These are phyloP conservation scores for Escovopsis sp. DNA, from an alignment of 2,329 filamentous ascomycete species.

Conservation along the genomic window DNA sequence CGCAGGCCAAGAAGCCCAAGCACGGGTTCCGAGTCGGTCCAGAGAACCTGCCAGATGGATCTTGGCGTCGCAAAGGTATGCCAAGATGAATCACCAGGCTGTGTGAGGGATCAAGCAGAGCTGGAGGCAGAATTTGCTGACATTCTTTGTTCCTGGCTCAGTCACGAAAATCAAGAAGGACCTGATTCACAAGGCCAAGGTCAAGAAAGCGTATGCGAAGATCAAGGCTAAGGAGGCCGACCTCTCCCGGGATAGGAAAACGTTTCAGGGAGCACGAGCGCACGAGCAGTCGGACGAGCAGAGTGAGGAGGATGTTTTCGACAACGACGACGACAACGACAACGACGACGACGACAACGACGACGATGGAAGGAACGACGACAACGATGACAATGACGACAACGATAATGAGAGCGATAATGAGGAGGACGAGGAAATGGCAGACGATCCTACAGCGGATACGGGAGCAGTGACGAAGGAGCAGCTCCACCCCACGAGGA, in stretches of 20 bases:
- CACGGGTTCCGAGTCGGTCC: conserved; percentile 79
- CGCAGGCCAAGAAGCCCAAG: conserved; percentile 34
- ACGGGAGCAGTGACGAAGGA: conserved; percentile 7
- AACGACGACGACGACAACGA: no score
- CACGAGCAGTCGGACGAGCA: not conserved
- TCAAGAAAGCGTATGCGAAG: conserved; percentile 86
- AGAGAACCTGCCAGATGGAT: conserved; percentile 79
- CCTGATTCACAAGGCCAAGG: conserved; percentile 81
- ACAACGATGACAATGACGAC: conserved; percentile 9
- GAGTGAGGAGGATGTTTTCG: no score
- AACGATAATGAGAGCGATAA: conserved; percentile 1
- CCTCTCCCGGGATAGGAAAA: conserved; percentile 9
- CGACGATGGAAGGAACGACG: conserved; percentile 6
- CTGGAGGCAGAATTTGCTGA: not conserved
- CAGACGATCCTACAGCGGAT: no score
- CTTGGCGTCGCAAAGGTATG: conserved; percentile 61
- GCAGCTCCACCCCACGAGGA: conserved; percentile 21
- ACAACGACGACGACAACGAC: no score
- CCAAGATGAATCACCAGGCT: not conserved
- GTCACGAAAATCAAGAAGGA: conserved; percentile 80
- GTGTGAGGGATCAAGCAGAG: no score
- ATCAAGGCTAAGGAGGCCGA: conserved; percentile 43
- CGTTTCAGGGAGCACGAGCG: no score
- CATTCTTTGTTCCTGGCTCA: conserved; percentile 17
- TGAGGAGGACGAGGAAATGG: conserved; percentile 5